Percentiles rank a stretch among this genome's conserved stretches.
phyloP scores from a whole-genome alignment of 164 flowering plant species.

The Aristolochia californica region DNA sequence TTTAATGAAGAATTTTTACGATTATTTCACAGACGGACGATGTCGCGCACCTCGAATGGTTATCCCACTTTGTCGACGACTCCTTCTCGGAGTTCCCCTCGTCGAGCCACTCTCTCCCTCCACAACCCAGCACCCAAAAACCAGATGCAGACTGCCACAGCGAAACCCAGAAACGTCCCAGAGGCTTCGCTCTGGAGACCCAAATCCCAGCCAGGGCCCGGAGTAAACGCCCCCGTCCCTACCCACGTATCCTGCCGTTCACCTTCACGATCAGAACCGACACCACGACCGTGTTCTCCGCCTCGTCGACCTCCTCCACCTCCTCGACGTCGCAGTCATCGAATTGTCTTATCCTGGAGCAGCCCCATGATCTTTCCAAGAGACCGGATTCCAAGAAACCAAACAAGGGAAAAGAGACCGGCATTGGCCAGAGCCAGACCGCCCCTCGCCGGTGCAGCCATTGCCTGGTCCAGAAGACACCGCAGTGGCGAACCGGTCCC shows the following conservation, averaged over 20 bases:
- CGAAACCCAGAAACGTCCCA: conserved; percentile 3
- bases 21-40: conserved; percentile 43
- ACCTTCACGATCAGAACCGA: no score
- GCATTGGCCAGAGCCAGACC: conserved; percentile 10
- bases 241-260: conserved; percentile 21
- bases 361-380: conserved; percentile 10
- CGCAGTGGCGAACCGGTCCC: conserved; percentile 94
- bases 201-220: conserved; percentile 44
- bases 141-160: neutral
- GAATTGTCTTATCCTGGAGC: conserved; percentile 16
- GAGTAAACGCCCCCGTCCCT: conserved; percentile 37
- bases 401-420: conserved; percentile 32
- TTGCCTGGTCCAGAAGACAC: conserved; percentile 74
- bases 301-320: conserved; percentile 11
- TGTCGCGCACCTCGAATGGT: conserved; percentile 56
- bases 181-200: conserved; percentile 7
- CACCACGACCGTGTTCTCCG: no score
- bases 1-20: no score
- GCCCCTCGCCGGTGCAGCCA: conserved; percentile 52
- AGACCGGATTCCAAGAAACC: conserved; percentile 3
- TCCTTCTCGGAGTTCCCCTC: conserved; percentile 33
- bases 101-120: conserved; percentile 9
- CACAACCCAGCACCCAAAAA: neutral
- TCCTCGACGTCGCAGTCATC: conserved; percentile 33
- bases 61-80: conserved; percentile 75